Evolutionary conservation across 2,329 filamentous ascomycete species (phyloP), one percentile per base, ranked within the genome.

Genomic region (Aspergillus aculeatinus): DNA sequence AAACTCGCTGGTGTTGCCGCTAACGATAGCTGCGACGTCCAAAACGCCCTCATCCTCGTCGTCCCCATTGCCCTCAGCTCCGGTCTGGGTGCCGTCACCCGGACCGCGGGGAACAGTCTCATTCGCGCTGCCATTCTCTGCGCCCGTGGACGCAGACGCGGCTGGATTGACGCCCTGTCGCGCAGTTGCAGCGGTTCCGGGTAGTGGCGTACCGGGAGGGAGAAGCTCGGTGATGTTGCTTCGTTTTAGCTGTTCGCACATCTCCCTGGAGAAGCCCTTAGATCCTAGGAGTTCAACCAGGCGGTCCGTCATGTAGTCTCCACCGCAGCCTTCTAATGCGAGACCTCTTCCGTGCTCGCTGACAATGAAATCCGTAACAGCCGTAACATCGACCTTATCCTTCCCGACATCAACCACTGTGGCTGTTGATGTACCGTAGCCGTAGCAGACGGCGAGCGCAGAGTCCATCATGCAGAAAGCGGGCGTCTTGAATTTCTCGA

Each of bases 401-500:
- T 88, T 91, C 11, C 95, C 95, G 61, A 99, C 89, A 74, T 99
- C 95, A 25, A 99, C 83, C 21, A 99, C 86, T 0, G 92, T 95
- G 70, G 95, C 89, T 67, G 86, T 92, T 33, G 88, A 83, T 31
- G 92, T 84, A 11, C 92, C 93, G 71, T 96, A 98, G 59, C 95
- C 87, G 70, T 87, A 89, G 60, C 81, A 89, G 0, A 92, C 90
- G 27, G 95, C 93, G 51, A 96, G 79, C 3, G 91, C 93, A 67
- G 92, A 89, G 76, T 98, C 91, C 80, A 99, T 89, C 63, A 98
- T 83, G 68, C 90, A 93, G 55, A 99, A 89, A 0, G 91, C 92
- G 0, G 95, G 95, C 0, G 92, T 95, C 79, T 94, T 95, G 73
- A 96, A 96, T 78, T 95, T 96, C 77, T 99, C 95, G 71, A 99